Base-by-base conservation (phyloP, 257 asterid genomes). In the Gardenia jasminoides region DNA sequence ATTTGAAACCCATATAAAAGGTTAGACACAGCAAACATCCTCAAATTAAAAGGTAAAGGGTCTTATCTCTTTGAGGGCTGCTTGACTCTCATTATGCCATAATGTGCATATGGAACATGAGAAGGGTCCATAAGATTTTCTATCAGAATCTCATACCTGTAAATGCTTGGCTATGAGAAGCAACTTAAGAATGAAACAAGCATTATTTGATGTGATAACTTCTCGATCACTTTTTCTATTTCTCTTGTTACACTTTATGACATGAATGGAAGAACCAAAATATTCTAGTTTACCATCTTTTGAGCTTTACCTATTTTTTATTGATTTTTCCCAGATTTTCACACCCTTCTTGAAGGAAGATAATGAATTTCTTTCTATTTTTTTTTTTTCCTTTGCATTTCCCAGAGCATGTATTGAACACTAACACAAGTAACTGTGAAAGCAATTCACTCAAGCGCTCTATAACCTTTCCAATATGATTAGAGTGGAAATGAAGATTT, bases 41-140 rank as follows among this genome's bases (percentile, higher is more conserved):
- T 46, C 36, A 82, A 36, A 36, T 36, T 59, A 30, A 80, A 41
- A 78, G 73, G 73, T 66, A 82, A 81, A 83, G 78, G 75, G 79
- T 82, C 98, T 92, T 86, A 92, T 95, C 98, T 93, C 75, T 91
- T 85, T 39, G 96, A 94, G 13, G 83, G 72, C 88, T 82, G 79
- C 50, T 84, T 90, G 9, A 66, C 73, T 62, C 82, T 85, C 97
- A 90, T 84, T 76, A 95, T 89, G 81, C 98, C 94, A 66, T 92
- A 86, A 87, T 95, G 99, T 47, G 99, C 98, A 52, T 95, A 95
- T 50, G 93, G 96, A 78, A 92, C 93, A 83, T 95, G 99, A 79
- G 99, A 89, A 76, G 98, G 99, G 85, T 95, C 99, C 99, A 95
- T 95, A 76, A 93, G 92, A 85, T 95, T 95, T 88, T 95, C 98